Evolutionary conservation across 2,329 filamentous ascomycete species (phyloP), one percentile per base, ranked within the genome.

Genomic region (Aspergillus sp.): DNA sequence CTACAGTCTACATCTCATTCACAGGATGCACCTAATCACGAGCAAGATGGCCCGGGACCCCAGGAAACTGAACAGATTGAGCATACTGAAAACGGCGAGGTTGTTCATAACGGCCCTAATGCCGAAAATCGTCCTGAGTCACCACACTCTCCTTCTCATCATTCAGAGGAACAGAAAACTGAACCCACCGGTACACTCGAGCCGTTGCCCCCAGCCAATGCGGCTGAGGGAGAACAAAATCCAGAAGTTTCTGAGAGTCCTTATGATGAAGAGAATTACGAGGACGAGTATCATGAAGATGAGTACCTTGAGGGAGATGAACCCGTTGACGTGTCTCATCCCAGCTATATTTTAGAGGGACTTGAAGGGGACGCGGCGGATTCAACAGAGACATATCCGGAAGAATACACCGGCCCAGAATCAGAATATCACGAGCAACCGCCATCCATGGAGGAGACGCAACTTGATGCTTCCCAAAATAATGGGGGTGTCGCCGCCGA

Each of bases 301-400:
- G 62, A 86, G 65, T 75, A 72, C 27, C 63, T 71, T 22, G 71
- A 75, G 12, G 41, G 40, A 2, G 63, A 58, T 49, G 65, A 60
- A 20, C 40, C 39, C 8, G 61, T 30, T 33, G 58, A 58, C 37
- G 53, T 54, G 24, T 56, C 61, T 24, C 60, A 69, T 34, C 54
- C 56, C 12, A 62, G 66, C 44, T 46, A 44, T 17, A 34, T 56
- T 7, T 30, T 59, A 15, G 61, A 63, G 22, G 63, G 66, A 40
- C 47, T 58, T 20, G 61, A 63, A 17, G 46, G 22, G 27, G 48
- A 58, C 42, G 24, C 50, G 27, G 59, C 53, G 20, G 60, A 60
- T 4, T 54, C 39, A 17, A 44, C 50, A 17, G 60, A 60, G 9
- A 42, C 56, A 22, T 52, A 60, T 37, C 47, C 55, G 40, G 59